phyloP scores from a whole-genome alignment of 345 rosid genomes.

The Bruguiera gymnorhiza region DNA sequence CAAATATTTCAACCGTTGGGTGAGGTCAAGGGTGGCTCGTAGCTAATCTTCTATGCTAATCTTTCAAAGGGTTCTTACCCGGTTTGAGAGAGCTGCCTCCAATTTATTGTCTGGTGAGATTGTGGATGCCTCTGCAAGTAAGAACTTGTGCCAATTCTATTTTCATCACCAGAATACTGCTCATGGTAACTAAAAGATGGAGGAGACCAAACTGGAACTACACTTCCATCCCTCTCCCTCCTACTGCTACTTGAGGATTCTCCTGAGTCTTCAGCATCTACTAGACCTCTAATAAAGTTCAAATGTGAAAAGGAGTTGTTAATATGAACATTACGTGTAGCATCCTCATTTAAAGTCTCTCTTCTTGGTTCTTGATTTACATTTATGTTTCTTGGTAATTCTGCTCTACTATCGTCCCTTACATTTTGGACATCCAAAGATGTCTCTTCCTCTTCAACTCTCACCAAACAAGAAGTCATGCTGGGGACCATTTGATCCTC shows the following conservation, averaged over 20 bases:
- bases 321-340: conserved; percentile 29
- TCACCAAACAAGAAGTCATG: conserved; percentile 68
- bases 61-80: conserved; percentile 29
- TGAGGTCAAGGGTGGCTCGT: not conserved
- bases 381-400: conserved; percentile 67
- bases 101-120: conserved; percentile 72
- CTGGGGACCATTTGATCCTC: conserved; percentile 99
- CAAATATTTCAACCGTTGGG: no score
- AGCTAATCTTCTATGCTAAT: not conserved
- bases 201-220: conserved; percentile 96
- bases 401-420: conserved; percentile 67
- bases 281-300: conserved; percentile 39
- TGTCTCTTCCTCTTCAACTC: conserved; percentile 74
- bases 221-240: conserved; percentile 83
- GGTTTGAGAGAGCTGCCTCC: conserved; percentile 89
- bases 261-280: conserved; percentile 73
- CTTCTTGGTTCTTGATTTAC: conserved; percentile 50
- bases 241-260: conserved; percentile 77
- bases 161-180: conserved; percentile 73
- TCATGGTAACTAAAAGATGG: conserved; percentile 65
- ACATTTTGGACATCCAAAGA: conserved; percentile 51
- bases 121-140: conserved; percentile 83
- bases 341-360: conserved; percentile 38
- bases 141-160: conserved; percentile 60
- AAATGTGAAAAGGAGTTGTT: conserved; percentile 39